Conservation (phyloP, 192 early-diverging fungal genomes). For the Coemansia reversa region DNA sequence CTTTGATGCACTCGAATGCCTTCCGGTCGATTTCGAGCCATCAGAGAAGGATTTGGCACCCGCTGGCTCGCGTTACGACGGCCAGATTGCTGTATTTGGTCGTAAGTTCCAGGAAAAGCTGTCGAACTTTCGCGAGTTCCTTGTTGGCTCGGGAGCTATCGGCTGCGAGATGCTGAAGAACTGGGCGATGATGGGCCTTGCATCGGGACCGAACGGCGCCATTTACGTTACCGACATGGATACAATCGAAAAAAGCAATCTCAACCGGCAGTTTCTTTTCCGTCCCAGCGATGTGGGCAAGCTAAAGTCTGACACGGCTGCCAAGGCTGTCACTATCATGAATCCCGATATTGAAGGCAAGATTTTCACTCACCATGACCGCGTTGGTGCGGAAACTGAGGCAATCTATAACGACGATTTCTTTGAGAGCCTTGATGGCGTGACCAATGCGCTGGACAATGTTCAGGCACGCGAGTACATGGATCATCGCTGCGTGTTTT, state of each 20-base stretch:
- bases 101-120: slow-evolving; percentile 85
- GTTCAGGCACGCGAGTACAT: slow-evolving; percentile 97
- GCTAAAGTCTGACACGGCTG: slow-evolving; percentile 92
- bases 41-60: slow-evolving; percentile 78
- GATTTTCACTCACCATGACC: slow-evolving; percentile 80
- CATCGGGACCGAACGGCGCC: slow-evolving; percentile 76
- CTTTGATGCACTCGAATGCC: slow-evolving; percentile 95
- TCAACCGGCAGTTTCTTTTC: slow-evolving; percentile 99
- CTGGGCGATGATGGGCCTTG: slow-evolving; percentile 94
- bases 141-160: slow-evolving; percentile 98
- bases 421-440: slow-evolving; percentile 83
- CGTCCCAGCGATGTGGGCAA: slow-evolving; percentile 81
- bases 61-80: slow-evolving; percentile 89
- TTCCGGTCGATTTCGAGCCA: slow-evolving; percentile 66
- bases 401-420: slow-evolving; percentile 89
- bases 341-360: slow-evolving; percentile 79
- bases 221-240: slow-evolving; percentile 98
- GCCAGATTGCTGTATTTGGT: slow-evolving; percentile 95
- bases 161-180: slow-evolving; percentile 99
- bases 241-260: slow-evolving; percentile 98
- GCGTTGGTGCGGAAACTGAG: slow-evolving; percentile 94
- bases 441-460: slow-evolving; percentile 98
- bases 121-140: slow-evolving; percentile 84
- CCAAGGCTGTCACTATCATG: slow-evolving; percentile 84
- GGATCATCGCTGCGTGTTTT: slow-evolving; percentile 96